Evolutionary conservation across 345 rosid genomes (phyloP), one percentile per base, ranked within the genome.

Genomic region (Diplotaxis tenuifolia): DNA sequence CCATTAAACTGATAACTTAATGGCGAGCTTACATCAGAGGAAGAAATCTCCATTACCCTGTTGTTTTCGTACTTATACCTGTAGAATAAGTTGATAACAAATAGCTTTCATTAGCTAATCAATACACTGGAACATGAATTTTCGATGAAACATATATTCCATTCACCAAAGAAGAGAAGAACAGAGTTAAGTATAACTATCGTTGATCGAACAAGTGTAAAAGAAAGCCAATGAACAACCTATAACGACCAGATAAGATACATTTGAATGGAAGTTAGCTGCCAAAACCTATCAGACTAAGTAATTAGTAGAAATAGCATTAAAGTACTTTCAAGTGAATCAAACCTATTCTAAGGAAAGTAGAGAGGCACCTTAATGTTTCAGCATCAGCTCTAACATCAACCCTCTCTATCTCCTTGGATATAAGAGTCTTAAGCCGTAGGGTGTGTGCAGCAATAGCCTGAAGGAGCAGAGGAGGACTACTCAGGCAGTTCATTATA

Each of bases 341-440:
- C 10, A 38, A 9, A 18, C 21, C 29, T 53, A 15, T 16, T 7
- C 0, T 16, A 47, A 47, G 54, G 54, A 65, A 70, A 59, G 19
- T 36, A 31, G 45, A 40, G 60, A 76, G 63, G 42, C 64, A 88
- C 93, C 96, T 85, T 75, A 91, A 75, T 60, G 78, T 84, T 83
- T 94, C 92, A 64, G 97, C 98, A 84, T 94, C 98, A 67, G 92
- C 97, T 86, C 87, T 87, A 61, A 86, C 88, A 82, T 94, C 96
- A 77, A 85, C 84, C 79, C 87, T 88, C 72, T 91, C 98, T 67
- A 82, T 94, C 82, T 94, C 96, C 85, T 86, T 82, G 67, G 86
- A 84, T 76, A 95, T 83, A 65, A 92, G 14, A 34, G 85, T 80
- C 83, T 84, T 88, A 68, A 90, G 77, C 47, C 92, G 81, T 64